Percentiles rank a stretch among this genome's conserved stretches.
phyloP scores from a whole-genome alignment of 2,329 filamentous ascomycete genomes.

The Drechslerella dactyloides region DNA sequence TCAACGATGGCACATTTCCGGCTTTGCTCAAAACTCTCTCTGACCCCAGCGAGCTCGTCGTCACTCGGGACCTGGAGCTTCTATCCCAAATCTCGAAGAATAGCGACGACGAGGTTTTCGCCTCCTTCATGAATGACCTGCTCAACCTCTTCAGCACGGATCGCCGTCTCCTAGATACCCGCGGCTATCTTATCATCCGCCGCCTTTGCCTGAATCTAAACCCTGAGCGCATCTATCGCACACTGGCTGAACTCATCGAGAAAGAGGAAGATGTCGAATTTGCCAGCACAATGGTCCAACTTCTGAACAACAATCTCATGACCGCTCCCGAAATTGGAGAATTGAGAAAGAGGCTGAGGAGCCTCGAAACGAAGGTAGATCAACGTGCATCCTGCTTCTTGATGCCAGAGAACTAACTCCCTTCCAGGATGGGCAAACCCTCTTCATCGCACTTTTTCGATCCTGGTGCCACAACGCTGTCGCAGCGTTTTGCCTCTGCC shows the following conservation, averaged over 20 bases:
- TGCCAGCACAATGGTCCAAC: conserved; percentile 99
- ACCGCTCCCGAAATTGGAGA: conserved; percentile 94
- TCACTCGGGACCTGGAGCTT: conserved; percentile 89
- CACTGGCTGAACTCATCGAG: conserved; percentile 92
- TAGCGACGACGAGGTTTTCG: conserved; percentile 96
- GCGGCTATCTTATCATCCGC: conserved; percentile 94
- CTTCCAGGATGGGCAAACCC: conserved; percentile 83
- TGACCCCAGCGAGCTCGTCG: conserved; percentile 92
- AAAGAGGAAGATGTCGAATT: conserved; percentile 98
- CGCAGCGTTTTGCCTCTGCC: conserved; percentile 91
- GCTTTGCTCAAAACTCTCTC: conserved; percentile 94
- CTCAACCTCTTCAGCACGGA: conserved; percentile 96
- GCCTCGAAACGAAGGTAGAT: conserved; percentile 82
- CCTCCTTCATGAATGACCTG: conserved; percentile 96
- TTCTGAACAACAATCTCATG: conserved; percentile 98
- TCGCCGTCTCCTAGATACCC: conserved; percentile 83
- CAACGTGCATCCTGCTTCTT: conserved; percentile 17
- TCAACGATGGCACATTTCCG: conserved; percentile 96
- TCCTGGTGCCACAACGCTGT: conserved; percentile 99
- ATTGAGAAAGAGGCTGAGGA: conserved; percentile 84
- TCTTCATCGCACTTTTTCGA: conserved; percentile 91
- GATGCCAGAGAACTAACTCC: conserved; percentile 51
- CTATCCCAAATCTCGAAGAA: conserved; percentile 95
- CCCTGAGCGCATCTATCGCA: conserved; percentile 93
- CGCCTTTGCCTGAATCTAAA: conserved; percentile 92